Conservation (phyloP, 1,284 basidiomycete genomes). For the Coniferiporia sulphurascens region DNA sequence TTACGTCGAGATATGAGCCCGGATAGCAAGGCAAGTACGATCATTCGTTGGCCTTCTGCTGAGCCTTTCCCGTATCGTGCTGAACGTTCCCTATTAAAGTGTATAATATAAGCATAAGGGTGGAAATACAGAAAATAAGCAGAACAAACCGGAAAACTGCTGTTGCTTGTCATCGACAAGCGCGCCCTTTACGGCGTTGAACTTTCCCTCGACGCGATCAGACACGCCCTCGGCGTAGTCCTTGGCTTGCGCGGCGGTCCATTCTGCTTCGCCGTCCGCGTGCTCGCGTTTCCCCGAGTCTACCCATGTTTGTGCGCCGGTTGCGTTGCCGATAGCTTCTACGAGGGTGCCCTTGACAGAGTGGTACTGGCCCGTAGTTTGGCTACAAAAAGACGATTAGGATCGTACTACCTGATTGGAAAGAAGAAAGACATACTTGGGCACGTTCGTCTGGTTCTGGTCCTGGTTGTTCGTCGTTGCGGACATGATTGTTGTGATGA, state of each 20-base stretch:
- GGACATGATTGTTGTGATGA: neutral
- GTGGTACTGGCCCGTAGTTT: slow-evolving; percentile 58
- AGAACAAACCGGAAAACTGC: slow-evolving; percentile 42
- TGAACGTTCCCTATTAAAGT: slow-evolving; percentile 42
- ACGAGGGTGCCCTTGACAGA: slow-evolving; percentile 56
- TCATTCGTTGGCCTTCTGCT: slow-evolving; percentile 48
- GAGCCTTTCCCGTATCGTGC: slow-evolving; percentile 55
- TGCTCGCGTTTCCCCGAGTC: slow-evolving; percentile 63
- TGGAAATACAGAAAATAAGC: neutral
- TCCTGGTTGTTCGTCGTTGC: neutral
- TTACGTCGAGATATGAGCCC: neutral
- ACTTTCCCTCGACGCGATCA: slow-evolving; percentile 62
- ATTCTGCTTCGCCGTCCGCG: slow-evolving; percentile 56
- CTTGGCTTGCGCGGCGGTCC: slow-evolving; percentile 49
- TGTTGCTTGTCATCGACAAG: slow-evolving; percentile 61
- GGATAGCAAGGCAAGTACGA: neutral
- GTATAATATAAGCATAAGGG: neutral
- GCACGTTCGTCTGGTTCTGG: neutral
- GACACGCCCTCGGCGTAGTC: slow-evolving; percentile 52
- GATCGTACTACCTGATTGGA: neutral
- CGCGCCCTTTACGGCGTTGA: slow-evolving; percentile 61
- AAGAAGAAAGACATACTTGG: neutral
- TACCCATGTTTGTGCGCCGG: slow-evolving; percentile 43
- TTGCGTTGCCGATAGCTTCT: slow-evolving; percentile 52
- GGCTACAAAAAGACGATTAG: slow-evolving; percentile 32